Conservation (phyloP, 2,329 filamentous ascomycete species). For the Botrytis paeoniae region DNA sequence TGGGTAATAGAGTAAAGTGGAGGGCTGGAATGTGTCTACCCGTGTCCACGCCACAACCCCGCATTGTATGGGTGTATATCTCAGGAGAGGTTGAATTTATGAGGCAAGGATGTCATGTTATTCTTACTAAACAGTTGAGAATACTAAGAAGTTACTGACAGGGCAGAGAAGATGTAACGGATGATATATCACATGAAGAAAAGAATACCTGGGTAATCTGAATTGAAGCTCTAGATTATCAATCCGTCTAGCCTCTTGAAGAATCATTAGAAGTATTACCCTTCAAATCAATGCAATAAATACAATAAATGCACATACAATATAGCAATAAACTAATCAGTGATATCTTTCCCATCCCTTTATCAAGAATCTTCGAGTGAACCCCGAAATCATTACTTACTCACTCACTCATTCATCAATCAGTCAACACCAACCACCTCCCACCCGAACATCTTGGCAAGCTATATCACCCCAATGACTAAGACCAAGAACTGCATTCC, state of each 20-base stretch:
- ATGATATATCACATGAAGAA: background rate
- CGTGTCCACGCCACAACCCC: conserved; percentile 1
- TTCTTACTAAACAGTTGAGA: background rate
- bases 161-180: background rate
- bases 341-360: background rate
- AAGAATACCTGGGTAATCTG: background rate
- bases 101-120: background rate
- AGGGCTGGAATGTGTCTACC: background rate
- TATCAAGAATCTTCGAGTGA: background rate
- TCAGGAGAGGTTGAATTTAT: background rate
- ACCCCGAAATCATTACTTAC: background rate
- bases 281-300: background rate
- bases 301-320: background rate
- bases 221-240: background rate
- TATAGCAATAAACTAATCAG: background rate
- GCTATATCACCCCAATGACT: background rate
- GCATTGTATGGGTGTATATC: background rate
- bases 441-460: background rate
- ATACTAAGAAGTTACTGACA: background rate
- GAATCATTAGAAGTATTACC: background rate
- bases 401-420: background rate
- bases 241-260: background rate
- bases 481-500: background rate
- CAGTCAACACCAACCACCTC: background rate
- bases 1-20: background rate